Evolutionary conservation across 169 alveolate species (phyloP).

Genomic region (Theileria sp.): DNA sequence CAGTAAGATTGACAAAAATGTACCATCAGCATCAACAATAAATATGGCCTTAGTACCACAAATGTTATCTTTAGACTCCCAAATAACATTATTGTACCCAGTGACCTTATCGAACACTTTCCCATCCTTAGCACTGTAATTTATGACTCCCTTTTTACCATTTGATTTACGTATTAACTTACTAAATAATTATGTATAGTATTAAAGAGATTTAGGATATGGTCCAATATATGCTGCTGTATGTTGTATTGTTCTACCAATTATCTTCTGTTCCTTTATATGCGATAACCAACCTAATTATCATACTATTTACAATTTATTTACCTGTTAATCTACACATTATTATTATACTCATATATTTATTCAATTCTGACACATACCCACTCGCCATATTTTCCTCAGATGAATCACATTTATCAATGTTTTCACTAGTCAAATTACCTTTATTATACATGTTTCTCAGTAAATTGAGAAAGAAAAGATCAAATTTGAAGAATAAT

Average conservation of each 20-base stretch:
- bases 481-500: constrained; percentile 43
- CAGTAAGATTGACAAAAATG: background rate
- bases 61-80: background rate
- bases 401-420: no score
- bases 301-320: background rate
- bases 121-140: no score
- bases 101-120: background rate
- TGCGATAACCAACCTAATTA: constrained; percentile 64
- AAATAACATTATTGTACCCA: background rate
- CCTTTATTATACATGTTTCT: no score
- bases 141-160: no score
- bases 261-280: constrained; percentile 44
- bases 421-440: no score
- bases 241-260: constrained; percentile 54
- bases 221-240: constrained; percentile 60
- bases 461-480: background rate
- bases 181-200: no score
- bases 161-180: no score
- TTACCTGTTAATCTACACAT: background rate
- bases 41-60: background rate
- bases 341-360: constrained; percentile 2
- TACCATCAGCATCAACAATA: background rate
- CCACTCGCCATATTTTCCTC: no score
- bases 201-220: constrained; percentile 9
- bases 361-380: constrained; percentile 10